Percentiles rank a stretch among this genome's conserved stretches.
Evolutionary conservation across 2,329 filamentous ascomycete genomes (phyloP).

Genomic region (Botrytis porri): DNA sequence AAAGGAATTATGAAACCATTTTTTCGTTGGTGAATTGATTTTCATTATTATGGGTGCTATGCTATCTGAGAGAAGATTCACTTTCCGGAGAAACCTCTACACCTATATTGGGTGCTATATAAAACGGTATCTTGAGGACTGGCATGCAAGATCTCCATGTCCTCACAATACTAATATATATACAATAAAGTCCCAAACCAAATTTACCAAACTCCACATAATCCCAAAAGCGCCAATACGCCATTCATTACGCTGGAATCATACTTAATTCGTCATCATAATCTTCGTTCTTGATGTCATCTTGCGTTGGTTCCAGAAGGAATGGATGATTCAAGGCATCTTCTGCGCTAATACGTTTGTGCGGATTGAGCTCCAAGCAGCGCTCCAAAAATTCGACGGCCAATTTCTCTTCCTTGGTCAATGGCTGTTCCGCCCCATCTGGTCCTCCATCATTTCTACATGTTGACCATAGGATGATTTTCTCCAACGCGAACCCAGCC

Average conservation of each 20-base stretch:
- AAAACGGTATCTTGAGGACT: constrained; percentile 24
- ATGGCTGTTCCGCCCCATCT: constrained; percentile 45
- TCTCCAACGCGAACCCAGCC: constrained; percentile 82
- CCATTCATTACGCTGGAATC: constrained; percentile 12
- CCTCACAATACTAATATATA: constrained; percentile 22
- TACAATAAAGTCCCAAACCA: constrained; percentile 24
- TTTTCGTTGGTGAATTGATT: constrained; percentile 19
- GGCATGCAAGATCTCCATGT: constrained; percentile 16
- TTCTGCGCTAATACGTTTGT: constrained; percentile 68
- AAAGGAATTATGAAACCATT: constrained; percentile 19
- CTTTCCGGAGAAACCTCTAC: not conserved
- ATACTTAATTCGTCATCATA: constrained; percentile 29
- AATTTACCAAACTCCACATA: constrained; percentile 21
- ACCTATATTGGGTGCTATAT: constrained; percentile 17
- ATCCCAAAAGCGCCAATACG: constrained; percentile 4
- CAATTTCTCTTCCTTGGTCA: constrained; percentile 66
- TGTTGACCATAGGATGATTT: constrained; percentile 94
- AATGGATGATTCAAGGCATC: constrained; percentile 75
- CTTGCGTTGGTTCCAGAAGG: constrained; percentile 47
- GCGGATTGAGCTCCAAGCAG: constrained; percentile 75
- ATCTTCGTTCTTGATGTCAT: constrained; percentile 52
- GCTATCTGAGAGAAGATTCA: not conserved
- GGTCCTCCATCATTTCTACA: constrained; percentile 64
- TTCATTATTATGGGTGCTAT: constrained; percentile 16
- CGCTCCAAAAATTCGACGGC: constrained; percentile 69